Conservation (phyloP, 139 green algal species). For the Coelastrella sp. region DNA sequence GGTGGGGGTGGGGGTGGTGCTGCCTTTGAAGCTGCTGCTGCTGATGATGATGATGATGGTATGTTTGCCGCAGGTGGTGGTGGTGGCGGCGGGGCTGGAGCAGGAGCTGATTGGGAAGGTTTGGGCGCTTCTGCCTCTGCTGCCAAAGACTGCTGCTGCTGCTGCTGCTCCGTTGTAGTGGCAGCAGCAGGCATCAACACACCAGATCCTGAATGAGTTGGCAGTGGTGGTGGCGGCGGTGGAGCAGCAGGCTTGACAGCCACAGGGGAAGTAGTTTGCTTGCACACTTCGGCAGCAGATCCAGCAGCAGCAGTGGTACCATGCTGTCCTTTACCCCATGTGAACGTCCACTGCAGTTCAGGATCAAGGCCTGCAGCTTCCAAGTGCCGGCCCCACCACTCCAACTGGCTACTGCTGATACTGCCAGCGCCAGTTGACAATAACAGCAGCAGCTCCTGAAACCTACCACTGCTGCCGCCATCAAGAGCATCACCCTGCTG, state of each 20-base stretch:
- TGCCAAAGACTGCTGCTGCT: background rate
- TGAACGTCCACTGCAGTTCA: slow-evolving; percentile 34
- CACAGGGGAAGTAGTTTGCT: background rate
- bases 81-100: slow-evolving; percentile 9
- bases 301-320: background rate
- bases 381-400: slow-evolving; percentile 29
- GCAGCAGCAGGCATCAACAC: background rate
- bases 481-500: no score
- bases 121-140: slow-evolving; percentile 12
- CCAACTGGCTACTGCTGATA: slow-evolving; percentile 35
- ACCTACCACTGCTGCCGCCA: slow-evolving; percentile 17
- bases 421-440: background rate
- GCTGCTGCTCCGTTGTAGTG: background rate
- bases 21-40: no score
- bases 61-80: no score
- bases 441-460: slow-evolving; percentile 33
- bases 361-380: slow-evolving; percentile 24
- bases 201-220: background rate
- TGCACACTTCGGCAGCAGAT: slow-evolving; percentile 9
- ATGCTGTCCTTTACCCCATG: slow-evolving; percentile 19
- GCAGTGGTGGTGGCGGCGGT: slow-evolving; percentile 1
- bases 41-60: no score
- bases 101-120: background rate
- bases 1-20: no score
- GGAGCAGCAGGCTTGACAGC: no score